Evolutionary conservation across 2,329 filamentous ascomycete genomes (phyloP).

Genomic region (Esteya vermicola): DNA sequence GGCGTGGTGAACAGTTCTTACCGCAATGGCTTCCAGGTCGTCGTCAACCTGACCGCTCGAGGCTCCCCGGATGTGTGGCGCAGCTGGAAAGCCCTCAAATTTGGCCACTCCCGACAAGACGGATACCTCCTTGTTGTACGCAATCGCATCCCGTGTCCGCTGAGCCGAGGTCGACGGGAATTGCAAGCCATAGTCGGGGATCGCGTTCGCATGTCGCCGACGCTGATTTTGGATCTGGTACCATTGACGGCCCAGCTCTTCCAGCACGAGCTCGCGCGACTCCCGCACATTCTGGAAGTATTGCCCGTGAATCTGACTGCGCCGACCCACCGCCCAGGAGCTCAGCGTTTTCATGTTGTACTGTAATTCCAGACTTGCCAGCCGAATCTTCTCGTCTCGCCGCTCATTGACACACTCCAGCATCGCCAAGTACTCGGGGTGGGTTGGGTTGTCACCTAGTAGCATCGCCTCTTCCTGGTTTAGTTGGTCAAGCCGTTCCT

Average conservation of each 20-base stretch:
- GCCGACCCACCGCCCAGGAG: conserved; percentile 62
- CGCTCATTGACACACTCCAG: conserved; percentile 74
- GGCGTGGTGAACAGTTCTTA: no score
- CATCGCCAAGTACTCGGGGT: conserved; percentile 85
- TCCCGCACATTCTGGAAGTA: conserved; percentile 81
- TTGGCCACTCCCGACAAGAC: conserved; percentile 83
- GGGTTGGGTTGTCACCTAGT: conserved; percentile 48
- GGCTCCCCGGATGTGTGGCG: conserved; percentile 67
- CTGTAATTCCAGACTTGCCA: conserved; percentile 59
- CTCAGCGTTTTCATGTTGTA: conserved; percentile 62
- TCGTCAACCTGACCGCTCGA: conserved; percentile 64
- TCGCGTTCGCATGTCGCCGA: conserved; percentile 50
- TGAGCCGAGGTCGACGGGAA: conserved; percentile 66
- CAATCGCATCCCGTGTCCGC: conserved; percentile 70
- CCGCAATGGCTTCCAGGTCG: conserved; percentile 79
- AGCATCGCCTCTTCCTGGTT: conserved; percentile 56
- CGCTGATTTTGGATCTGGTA: conserved; percentile 87
- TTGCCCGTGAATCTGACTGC: conserved; percentile 76
- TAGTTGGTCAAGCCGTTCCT: conserved; percentile 71
- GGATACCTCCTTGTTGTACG: conserved; percentile 92
- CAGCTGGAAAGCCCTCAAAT: conserved; percentile 90
- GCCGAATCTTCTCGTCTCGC: conserved; percentile 63
- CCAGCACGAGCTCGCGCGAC: conserved; percentile 64
- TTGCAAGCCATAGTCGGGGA: conserved; percentile 68
- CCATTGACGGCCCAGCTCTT: conserved; percentile 74